These are phyloP conservation scores for Davidsoniella eucalypti DNA, from an alignment of 2,329 filamentous ascomycete species.

Conservation along the genomic window DNA sequence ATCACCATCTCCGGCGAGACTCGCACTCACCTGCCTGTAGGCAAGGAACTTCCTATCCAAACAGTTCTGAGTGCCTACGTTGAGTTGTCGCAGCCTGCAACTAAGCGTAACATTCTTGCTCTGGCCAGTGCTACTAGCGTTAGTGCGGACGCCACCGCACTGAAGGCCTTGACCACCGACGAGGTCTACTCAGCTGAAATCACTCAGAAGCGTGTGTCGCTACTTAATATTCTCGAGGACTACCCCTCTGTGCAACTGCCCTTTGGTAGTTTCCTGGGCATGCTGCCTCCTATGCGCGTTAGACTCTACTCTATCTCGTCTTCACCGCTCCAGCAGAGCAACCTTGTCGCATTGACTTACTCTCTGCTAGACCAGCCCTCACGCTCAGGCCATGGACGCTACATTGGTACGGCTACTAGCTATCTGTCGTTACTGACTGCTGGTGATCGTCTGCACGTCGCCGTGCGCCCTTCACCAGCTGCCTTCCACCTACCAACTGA, in stretches of 20 bases:
- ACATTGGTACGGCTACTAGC: slow-evolving; percentile 43
- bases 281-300: slow-evolving; percentile 61
- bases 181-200: slow-evolving; percentile 32
- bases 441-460: slow-evolving; percentile 31
- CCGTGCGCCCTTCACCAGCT: slow-evolving; percentile 27
- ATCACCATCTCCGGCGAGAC: slow-evolving; percentile 40
- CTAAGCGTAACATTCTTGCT: slow-evolving; percentile 36
- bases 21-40: slow-evolving; percentile 37
- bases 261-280: slow-evolving; percentile 49
- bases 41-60: slow-evolving; percentile 39
- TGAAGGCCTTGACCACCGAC: slow-evolving; percentile 29
- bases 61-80: slow-evolving; percentile 54
- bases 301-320: slow-evolving; percentile 71
- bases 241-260: slow-evolving; percentile 43
- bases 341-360: slow-evolving; percentile 49
- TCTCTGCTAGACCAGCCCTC: slow-evolving; percentile 43
- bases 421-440: slow-evolving; percentile 36
- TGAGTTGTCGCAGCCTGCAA: slow-evolving; percentile 56
- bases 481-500: slow-evolving; percentile 33
- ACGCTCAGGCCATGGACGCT: slow-evolving; percentile 29
- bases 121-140: slow-evolving; percentile 34
- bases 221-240: slow-evolving; percentile 53
- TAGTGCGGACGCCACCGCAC: slow-evolving; percentile 24
- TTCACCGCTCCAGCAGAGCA: slow-evolving; percentile 44
- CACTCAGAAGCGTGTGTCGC: slow-evolving; percentile 39